Base-by-base conservation (phyloP, 495 filamentous ascomycete genomes). In the Aspergillus carlsbadensis region DNA sequence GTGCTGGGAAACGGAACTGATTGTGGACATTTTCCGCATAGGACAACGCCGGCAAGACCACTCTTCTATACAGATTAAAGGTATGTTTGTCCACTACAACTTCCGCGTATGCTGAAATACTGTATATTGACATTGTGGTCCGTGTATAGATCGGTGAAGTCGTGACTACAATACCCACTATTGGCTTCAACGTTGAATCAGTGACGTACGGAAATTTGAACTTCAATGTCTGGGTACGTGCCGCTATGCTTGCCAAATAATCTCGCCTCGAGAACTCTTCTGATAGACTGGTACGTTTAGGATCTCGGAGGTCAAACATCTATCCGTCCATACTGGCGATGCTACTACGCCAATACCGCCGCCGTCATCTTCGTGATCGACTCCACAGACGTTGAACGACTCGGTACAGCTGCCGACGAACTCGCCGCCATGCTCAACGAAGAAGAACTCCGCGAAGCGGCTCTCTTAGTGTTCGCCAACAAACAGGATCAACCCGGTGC, bases 311-410 rank as follows among this genome's bases (percentile, higher is more conserved):
- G 94, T 21, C 94, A 98, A 81, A 98, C 94, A 13, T 91, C 87
- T 50, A 98, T 98, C 67, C 85, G 94, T 60, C 94, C 94, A 10
- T 98, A 98, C 76, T 98, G 94, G 94, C 85, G 94, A 64, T 98
- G 95, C 73, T 98, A 98, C 81, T 98, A 98, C 69, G 92, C 94
- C 65, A 97, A 98, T 76, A 98, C 95, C 2, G 94, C 95, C n/a
- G 94, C 94, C 13, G 95, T 98, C 56, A 88, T 98, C 62, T 98
- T 98, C 74, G 94, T 98, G 53, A 93, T 98, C 65, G 94, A 98
- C 67, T 92, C 88, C 42, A 98, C 94, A 55, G 94, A 98, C 83
- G 92, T 97, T 65, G 90, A 96, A 59, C 89, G 94, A 42, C 76
- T 98, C 41, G 86, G 89, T 44, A 98, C 91, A 1, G 94, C 94